Conservation (phyloP, 495 filamentous ascomycete genomes). For the Trichodelitschia bisporula region DNA sequence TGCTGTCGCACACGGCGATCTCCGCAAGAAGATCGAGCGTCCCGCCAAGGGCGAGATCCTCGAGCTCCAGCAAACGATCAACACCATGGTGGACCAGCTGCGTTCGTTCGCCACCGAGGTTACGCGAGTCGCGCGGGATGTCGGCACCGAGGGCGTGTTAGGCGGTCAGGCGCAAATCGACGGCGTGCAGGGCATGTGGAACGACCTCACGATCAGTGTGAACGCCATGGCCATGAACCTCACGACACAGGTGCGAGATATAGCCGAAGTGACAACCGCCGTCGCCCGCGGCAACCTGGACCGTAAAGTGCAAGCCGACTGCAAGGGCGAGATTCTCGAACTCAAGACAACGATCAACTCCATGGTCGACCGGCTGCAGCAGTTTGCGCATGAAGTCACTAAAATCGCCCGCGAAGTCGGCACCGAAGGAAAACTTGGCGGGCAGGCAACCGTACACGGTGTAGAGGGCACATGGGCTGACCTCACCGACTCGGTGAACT, state of each 20-base stretch:
- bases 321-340: slow-evolving; percentile 83
- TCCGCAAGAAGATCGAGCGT: slow-evolving; percentile 88
- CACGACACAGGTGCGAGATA: slow-evolving; percentile 94
- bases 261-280: slow-evolving; percentile 91
- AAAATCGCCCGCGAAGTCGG: slow-evolving; percentile 97
- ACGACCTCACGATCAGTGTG: slow-evolving; percentile 91
- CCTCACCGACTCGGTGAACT: slow-evolving; percentile 83
- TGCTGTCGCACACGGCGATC: slow-evolving; percentile 85
- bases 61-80: slow-evolving; percentile 91
- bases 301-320: slow-evolving; percentile 88
- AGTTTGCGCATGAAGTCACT: slow-evolving; percentile 95
- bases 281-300: slow-evolving; percentile 87
- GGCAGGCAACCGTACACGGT: slow-evolving; percentile 88
- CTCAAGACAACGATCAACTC: slow-evolving; percentile 97
- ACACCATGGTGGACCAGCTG: slow-evolving; percentile 97
- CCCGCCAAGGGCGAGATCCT: slow-evolving; percentile 89
- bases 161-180: slow-evolving; percentile 93
- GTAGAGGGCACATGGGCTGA: slow-evolving; percentile 99
- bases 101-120: slow-evolving; percentile 95
- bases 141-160: slow-evolving; percentile 90
- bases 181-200: slow-evolving; percentile 73
- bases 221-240: slow-evolving; percentile 98
- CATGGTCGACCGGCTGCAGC: slow-evolving; percentile 95
- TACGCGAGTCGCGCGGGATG: slow-evolving; percentile 84
- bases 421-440: slow-evolving; percentile 86